Conservation (phyloP, 805 yeast genomes). For the Candida peoriensis region DNA sequence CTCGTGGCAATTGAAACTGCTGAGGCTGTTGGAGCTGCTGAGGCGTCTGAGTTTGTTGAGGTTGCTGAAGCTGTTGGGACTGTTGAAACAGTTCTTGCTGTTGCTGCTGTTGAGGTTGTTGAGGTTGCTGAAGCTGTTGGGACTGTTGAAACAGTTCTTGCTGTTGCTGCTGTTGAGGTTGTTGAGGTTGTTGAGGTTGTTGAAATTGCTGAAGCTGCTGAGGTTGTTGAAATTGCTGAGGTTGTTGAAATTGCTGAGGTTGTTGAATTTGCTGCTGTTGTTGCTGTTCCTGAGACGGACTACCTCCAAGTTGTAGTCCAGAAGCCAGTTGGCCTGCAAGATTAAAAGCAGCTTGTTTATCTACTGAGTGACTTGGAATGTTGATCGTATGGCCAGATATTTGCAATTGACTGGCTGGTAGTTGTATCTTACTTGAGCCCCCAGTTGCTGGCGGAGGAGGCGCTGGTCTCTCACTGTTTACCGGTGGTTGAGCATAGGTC, state of each 20-base stretch:
- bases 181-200: no score
- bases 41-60: no score
- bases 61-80: constrained; percentile 3
- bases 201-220: constrained; percentile 2
- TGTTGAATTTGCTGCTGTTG: no score
- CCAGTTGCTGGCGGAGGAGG: not conserved
- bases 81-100: no score
- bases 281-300: no score
- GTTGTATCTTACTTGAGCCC: not conserved
- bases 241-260: no score
- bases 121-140: constrained; percentile 4
- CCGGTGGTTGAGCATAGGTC: no score
- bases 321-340: constrained; percentile 11
- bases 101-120: no score
- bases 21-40: not conserved
- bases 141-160: constrained; percentile 1
- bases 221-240: no score
- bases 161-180: no score
- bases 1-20: not conserved
- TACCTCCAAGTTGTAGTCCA: no score
- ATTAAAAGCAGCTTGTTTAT: constrained; percentile 13
- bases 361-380: constrained; percentile 12
- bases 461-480: no score
- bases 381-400: constrained; percentile 8
- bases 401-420: not conserved